Percentiles rank a stretch among this genome's conserved stretches.
Evolutionary conservation across 164 flowering plant species (phyloP).

Genomic region (Macadamia integrifolia): DNA sequence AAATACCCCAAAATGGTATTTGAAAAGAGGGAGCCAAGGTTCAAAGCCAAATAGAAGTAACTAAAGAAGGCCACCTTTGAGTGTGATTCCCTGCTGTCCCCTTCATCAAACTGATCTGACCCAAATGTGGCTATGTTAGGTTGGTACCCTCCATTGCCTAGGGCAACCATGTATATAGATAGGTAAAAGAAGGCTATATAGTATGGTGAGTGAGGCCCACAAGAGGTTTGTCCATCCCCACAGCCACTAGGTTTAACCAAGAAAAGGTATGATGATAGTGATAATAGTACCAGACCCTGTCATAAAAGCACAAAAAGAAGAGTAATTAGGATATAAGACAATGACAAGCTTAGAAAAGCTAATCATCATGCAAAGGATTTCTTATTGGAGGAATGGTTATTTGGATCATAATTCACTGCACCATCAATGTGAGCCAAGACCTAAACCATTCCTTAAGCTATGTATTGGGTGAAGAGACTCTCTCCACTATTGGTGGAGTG

Average conservation of each 20-base stretch:
- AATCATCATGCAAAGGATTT: too few relatives aligned
- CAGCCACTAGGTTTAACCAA: constrained; percentile 67
- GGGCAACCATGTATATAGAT: constrained; percentile 13
- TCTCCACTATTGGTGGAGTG: too few relatives aligned
- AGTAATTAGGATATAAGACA: too few relatives aligned
- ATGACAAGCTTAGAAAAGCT: too few relatives aligned
- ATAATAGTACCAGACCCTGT: constrained; percentile 55
- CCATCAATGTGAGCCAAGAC: too few relatives aligned
- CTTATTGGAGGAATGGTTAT: too few relatives aligned
- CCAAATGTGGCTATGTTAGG: constrained; percentile 28
- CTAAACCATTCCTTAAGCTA: too few relatives aligned
- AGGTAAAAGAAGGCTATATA: constrained; percentile 4
- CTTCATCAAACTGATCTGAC: constrained; percentile 48
- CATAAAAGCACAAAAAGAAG: neutral
- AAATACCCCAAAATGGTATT: constrained; percentile 60
- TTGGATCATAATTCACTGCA: too few relatives aligned
- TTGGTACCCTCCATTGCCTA: constrained; percentile 12
- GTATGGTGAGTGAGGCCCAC: constrained; percentile 20
- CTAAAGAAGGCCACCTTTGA: constrained; percentile 12
- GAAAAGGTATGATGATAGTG: constrained; percentile 42
- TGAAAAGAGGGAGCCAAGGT: constrained; percentile 38
- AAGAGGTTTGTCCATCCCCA: constrained; percentile 36
- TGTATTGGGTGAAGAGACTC: too few relatives aligned
- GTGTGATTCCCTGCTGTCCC: neutral
- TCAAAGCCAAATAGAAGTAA: constrained; percentile 11